Conservation (phyloP, 768 basidiomycete genomes). For the Collybia sordida region DNA sequence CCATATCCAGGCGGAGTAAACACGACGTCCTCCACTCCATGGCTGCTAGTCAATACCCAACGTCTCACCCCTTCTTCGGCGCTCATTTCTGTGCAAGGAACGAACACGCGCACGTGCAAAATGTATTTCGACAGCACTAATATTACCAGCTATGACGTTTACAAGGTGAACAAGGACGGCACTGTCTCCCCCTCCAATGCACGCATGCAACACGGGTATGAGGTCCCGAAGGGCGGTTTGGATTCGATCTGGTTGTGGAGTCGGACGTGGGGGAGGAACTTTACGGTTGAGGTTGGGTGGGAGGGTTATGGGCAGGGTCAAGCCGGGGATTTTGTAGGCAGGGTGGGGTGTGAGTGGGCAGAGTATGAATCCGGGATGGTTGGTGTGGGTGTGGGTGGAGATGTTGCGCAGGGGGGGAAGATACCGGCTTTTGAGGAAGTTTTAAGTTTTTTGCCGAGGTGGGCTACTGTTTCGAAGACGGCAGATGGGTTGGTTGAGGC, state of each 20-base stretch:
- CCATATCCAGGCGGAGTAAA: not conserved
- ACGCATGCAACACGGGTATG: conserved; percentile 1
- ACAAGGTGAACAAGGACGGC: not conserved
- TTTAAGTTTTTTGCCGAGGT: conserved; percentile 60
- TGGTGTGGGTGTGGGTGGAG: conserved; percentile 32
- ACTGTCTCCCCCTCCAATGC: too few relatives aligned
- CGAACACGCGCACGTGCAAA: conserved; percentile 58
- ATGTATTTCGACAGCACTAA: conserved; percentile 46
- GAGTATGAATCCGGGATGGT: conserved; percentile 48
- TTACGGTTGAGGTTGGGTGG: conserved; percentile 46
- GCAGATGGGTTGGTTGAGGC: conserved; percentile 62
- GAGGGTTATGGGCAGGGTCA: conserved; percentile 10
- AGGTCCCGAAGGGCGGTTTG: conserved; percentile 25
- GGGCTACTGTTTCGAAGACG: conserved; percentile 62
- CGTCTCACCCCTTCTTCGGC: conserved; percentile 21
- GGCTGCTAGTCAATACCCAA: conserved; percentile 14
- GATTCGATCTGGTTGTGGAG: conserved; percentile 48
- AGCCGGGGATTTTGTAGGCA: conserved; percentile 29
- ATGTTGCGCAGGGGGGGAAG: conserved; percentile 56
- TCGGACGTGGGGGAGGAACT: conserved; percentile 47
- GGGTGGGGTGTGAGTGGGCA: conserved; percentile 52
- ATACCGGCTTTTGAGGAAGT: conserved; percentile 75
- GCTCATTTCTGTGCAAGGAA: conserved; percentile 44
- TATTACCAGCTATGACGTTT: conserved; percentile 3
- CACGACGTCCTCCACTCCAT: conserved; percentile 7